Conservation (phyloP, 805 yeast species). For the Lachancea lanzarotensis region DNA sequence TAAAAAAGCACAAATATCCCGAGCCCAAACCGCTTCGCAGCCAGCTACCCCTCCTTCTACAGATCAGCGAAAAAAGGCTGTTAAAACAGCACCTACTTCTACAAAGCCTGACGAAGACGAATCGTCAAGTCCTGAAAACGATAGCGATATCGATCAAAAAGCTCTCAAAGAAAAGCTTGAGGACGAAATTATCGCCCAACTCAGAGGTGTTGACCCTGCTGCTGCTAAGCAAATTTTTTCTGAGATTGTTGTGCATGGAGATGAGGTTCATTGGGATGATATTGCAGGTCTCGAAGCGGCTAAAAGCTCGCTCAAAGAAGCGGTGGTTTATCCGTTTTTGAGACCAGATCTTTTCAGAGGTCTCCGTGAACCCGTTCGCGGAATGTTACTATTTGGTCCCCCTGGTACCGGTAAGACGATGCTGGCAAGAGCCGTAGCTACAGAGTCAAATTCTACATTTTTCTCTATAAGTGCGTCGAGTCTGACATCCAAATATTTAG, state of each 20-base stretch:
- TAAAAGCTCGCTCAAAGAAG: slow-evolving; percentile 81
- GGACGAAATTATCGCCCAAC: slow-evolving; percentile 23
- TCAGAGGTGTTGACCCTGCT: slow-evolving; percentile 63
- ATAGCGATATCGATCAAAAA: slow-evolving; percentile 5
- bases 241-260: slow-evolving; percentile 87
- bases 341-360: slow-evolving; percentile 92
- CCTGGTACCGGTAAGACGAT: slow-evolving; percentile 99
- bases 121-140: neutral
- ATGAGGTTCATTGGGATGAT: slow-evolving; percentile 93
- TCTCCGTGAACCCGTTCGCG: slow-evolving; percentile 89
- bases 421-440: slow-evolving; percentile 96
- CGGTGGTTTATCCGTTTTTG: slow-evolving; percentile 92
- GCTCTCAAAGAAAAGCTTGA: slow-evolving; percentile 21
- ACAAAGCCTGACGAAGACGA: slow-evolving; percentile 1
- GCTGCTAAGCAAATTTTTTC: slow-evolving; percentile 82
- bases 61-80: neutral
- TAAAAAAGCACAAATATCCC: neutral
- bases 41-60: neutral
- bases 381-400: slow-evolving; percentile 94
- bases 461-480: slow-evolving; percentile 90
- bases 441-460: slow-evolving; percentile 90
- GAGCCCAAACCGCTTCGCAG: neutral
- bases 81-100: neutral
- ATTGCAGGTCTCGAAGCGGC: slow-evolving; percentile 90
- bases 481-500: slow-evolving; percentile 68